phyloP scores from a whole-genome alignment of 495 filamentous ascomycete genomes.

The Xylaria grammica region DNA sequence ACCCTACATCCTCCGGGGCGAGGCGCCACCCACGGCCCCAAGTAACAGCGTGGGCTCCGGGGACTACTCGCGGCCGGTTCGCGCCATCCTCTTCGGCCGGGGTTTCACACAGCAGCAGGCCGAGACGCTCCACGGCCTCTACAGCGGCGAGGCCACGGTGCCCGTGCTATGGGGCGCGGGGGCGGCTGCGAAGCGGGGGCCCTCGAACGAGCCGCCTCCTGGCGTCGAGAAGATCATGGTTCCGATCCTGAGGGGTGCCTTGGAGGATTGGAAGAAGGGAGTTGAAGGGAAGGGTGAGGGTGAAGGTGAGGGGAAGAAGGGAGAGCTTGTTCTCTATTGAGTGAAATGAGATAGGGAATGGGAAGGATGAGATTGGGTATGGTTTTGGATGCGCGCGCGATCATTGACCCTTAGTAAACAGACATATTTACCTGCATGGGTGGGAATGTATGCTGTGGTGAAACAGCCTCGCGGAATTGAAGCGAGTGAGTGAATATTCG shows the following conservation, averaged over 20 bases:
- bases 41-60: constrained; percentile 30
- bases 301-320: background rate
- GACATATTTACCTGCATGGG: no score
- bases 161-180: constrained; percentile 8
- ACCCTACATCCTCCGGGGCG: constrained; percentile 4
- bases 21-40: background rate
- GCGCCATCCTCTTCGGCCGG: constrained; percentile 36
- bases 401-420: no score
- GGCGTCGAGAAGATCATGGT: constrained; percentile 9
- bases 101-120: constrained; percentile 20
- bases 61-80: constrained; percentile 34
- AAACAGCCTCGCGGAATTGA: no score
- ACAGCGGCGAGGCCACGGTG: background rate
- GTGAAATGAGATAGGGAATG: background rate
- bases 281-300: background rate
- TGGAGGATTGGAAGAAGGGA: constrained; percentile 16
- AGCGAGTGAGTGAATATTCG: no score
- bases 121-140: constrained; percentile 5
- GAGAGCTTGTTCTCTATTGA: constrained; percentile 14
- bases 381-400: no score
- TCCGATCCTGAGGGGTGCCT: background rate
- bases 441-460: no score
- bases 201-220: background rate
- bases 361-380: background rate
- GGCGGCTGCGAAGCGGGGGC: background rate